Evolutionary conservation across 306 rosid species (phyloP), one percentile per base, ranked within the genome.

Genomic region (Pterocarpus macrocarpus): DNA sequence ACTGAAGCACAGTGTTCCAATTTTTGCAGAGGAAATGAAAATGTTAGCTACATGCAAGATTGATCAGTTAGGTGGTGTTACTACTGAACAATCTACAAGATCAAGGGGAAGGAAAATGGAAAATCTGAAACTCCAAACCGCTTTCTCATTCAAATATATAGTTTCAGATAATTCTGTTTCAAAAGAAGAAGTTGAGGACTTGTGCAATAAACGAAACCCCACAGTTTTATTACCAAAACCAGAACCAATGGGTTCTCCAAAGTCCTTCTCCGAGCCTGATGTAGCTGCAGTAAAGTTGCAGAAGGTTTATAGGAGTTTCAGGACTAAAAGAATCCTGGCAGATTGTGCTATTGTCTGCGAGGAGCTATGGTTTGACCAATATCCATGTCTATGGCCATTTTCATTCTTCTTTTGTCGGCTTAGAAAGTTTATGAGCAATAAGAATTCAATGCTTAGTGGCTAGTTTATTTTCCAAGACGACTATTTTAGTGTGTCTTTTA

Each of bases 311-410:
- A 92, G 75, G 90, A 84, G 97, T 68, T 92, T 91, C 83, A 45
- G 90, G 73, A 94, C 90, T 3, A 82, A 97, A 73, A 84, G 98
- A 77, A 90, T 72, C 55, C 87, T 94, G 8, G 98, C 97, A 17
- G 97, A 94, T 75, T 90, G 92, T 64, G 98, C 97, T 14, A 91
- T 94, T 39, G 89, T 92, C n/a, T 88, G 92, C 3, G 97, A 94
- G 80, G 94, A 92, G 86, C 89, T 91, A n/a, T 94, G 97, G 98
- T 94, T 52, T 34, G 91, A 80, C 76, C 70, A 35, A 7, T 65
- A 65, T 33, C 44, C 1, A 47, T 52, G 10, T 75, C 32, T 47
- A 4, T n/a, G 36, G 2, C n/a, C 8, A 0, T 9, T 45, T 62
- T 28, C 11, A 8, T 50, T 50, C 22, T 10, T 47, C 3, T 47